A percentile compares a stretch with the other conserved stretches of the same genome.
phyloP scores from a whole-genome alignment of 2,329 filamentous ascomycete genomes.

The Alternaria brassicicola region DNA sequence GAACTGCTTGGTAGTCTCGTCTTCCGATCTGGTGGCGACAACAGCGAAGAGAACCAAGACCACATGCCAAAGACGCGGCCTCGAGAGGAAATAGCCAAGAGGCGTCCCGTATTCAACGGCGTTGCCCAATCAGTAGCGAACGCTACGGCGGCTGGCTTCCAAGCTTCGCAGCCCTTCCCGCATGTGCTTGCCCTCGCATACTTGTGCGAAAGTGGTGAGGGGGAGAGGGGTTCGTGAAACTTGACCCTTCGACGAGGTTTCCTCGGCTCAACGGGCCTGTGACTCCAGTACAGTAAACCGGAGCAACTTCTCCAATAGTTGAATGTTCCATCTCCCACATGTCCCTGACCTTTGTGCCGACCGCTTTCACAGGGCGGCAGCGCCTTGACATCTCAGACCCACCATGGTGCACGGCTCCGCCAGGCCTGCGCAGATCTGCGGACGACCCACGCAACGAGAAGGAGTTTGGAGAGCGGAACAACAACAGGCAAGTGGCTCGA shows the following conservation, averaged over 20 bases:
- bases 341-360: neutral
- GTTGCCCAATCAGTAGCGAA: constrained; percentile 9
- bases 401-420: neutral
- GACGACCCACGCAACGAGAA: neutral
- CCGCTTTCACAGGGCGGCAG: neutral
- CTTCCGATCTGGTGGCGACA: constrained; percentile 1
- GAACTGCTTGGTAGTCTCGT: constrained; percentile 2
- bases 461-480: too few relatives aligned
- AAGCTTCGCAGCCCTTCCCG: constrained; percentile 10
- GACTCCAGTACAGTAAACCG: neutral
- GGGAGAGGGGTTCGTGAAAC: neutral
- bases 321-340: neutral
- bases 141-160: constrained; percentile 4
- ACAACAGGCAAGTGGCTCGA: neutral
- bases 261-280: neutral
- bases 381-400: neutral
- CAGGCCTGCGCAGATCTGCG: neutral
- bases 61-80: constrained; percentile 8
- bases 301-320: neutral
- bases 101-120: constrained; percentile 14
- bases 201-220: neutral
- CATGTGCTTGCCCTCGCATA: neutral
- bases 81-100: constrained; percentile 16
- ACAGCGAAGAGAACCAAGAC: constrained; percentile 1
- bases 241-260: neutral